Base-by-base conservation (phyloP, 768 basidiomycete species). In the Auriscalpium orientale region DNA sequence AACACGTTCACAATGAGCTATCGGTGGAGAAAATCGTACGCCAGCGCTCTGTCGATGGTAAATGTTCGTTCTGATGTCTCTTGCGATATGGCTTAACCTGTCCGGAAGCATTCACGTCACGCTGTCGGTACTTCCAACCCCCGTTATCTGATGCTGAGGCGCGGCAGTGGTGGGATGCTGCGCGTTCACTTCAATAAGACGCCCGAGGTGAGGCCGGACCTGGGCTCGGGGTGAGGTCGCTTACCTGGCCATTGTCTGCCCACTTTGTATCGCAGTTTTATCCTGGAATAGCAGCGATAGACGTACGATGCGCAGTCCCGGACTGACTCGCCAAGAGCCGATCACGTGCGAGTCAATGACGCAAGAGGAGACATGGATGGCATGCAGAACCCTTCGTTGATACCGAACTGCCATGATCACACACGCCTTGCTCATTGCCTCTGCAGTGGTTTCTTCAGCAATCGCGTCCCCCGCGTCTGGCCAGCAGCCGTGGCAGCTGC, bases 91-190 rank as follows among this genome's bases (percentile, higher is more conserved):
- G 64, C 35, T 50, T 51, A 49, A 46, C 57, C 44, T 55, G 51
- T 52, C 36, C 38, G 49, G 44, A 68, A 93, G 90, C 87, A 35
- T 92, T 93, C 67, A 78, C 77, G 56, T 79, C 86, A 46, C 84
- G 89, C 50, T 93, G 90, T 72, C 81, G 79, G 66, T 91, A 86
- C 67, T 93, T 91, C 68, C 72, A 76, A 50, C 87, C 88, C 8
- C 84, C 89, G 51, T 45, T 67, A 55, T 74, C 78, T 15, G 84
- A 87, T 64, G 70, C 62, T 40, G 84, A 87, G 58, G 76, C 78
- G 6, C 76, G 75, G 43, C 72, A 74, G 65, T 74, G 80, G 71
- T 85, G 82, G 84, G 74, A 82, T 38, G 62, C 67, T 54, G 74
- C 70, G 28, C 66, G 62, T 16, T 45, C 38, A 15, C 49, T 56